These are phyloP conservation scores for Fraxinus angustifolia DNA, from an alignment of 305 asterid genomes.

Conservation along the genomic window DNA sequence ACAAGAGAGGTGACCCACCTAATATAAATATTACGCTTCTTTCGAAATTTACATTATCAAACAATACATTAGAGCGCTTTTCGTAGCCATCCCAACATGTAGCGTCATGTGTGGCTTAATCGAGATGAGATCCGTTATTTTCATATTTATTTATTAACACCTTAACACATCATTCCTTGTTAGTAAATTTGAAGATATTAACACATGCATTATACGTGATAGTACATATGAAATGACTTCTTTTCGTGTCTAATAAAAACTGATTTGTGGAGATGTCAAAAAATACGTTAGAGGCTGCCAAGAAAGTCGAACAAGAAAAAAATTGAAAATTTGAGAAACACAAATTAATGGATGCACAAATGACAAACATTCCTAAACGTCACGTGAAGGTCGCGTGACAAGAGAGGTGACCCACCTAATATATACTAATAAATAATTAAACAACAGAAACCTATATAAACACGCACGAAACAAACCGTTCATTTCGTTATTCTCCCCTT, in stretches of 20 bases:
- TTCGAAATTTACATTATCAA: background rate
- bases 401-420: slow-evolving; percentile 1
- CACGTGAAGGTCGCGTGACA: slow-evolving; percentile 19
- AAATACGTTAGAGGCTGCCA: background rate
- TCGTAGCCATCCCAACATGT: too few relatives aligned
- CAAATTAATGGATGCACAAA: background rate
- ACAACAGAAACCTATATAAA: background rate
- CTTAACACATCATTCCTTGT: too few relatives aligned
- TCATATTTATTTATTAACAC: too few relatives aligned
- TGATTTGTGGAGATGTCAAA: background rate
- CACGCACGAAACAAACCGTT: background rate
- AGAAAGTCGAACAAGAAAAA: background rate
- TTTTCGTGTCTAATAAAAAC: too few relatives aligned
- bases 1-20: too few relatives aligned
- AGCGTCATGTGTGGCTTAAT: too few relatives aligned
- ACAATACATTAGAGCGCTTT: background rate
- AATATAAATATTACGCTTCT: too few relatives aligned
- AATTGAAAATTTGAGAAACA: background rate
- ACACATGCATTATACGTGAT: background rate
- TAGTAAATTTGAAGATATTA: background rate
- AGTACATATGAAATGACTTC: too few relatives aligned
- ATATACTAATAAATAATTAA: background rate
- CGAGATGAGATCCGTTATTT: too few relatives aligned
- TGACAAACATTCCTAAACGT: background rate
- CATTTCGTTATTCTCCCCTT: slow-evolving; percentile 8